phyloP scores from a whole-genome alignment of 495 filamentous ascomycete species.

The Tetracladium marchalianum region DNA sequence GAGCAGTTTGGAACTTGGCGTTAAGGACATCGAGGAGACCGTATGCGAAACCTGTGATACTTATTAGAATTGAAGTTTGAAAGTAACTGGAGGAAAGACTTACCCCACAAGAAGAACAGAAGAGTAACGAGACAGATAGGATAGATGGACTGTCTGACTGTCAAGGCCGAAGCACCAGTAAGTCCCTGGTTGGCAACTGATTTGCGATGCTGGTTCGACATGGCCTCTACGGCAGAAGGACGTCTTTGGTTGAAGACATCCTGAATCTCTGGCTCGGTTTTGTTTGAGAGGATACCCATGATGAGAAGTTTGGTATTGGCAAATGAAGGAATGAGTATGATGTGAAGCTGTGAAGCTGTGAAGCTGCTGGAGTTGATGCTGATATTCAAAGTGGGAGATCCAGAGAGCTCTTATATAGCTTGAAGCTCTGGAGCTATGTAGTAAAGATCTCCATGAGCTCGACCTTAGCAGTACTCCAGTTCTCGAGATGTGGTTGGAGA shows the following conservation, averaged over 20 bases:
- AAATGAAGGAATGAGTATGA: no score
- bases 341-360: no score
- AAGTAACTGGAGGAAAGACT: conserved; percentile 2
- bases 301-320: background rate
- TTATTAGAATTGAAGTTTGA: background rate
- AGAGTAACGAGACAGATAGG: conserved; percentile 29
- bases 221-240: conserved; percentile 20
- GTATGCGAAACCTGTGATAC: conserved; percentile 20
- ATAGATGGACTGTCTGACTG: conserved; percentile 39
- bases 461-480: no score
- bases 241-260: conserved; percentile 14
- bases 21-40: conserved; percentile 46
- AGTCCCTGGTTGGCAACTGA: conserved; percentile 28
- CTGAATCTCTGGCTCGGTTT: conserved; percentile 8
- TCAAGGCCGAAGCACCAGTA: conserved; percentile 36
- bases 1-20: conserved; percentile 39
- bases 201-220: conserved; percentile 14
- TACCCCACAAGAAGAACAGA: conserved; percentile 29
- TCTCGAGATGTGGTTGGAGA: no score
- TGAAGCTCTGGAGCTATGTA: no score
- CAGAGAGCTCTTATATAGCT: no score
- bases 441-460: no score
- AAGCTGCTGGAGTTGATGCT: no score
- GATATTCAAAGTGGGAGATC: no score
- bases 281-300: background rate